Evolutionary conservation across 2,329 filamentous ascomycete genomes (phyloP), one percentile per base, ranked within the genome.

Genomic region (Colletotrichum tropicale): DNA sequence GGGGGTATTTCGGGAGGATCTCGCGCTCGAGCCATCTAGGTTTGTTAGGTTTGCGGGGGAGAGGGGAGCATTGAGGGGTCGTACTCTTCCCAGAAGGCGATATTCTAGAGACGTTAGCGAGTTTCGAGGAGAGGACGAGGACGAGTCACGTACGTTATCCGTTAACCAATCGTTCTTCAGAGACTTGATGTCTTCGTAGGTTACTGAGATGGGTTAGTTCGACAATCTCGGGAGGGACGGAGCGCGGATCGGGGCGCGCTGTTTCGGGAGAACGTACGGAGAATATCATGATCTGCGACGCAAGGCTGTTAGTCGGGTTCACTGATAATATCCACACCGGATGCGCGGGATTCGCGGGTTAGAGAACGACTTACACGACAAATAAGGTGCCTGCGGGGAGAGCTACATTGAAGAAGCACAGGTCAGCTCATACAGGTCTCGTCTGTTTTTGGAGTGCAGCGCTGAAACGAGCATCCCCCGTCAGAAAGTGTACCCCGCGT

Each of bases 51-150:
- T 26, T 34, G 72, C 66, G 43, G 65, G 36, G 52, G 60, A 26
- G 26, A 24, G 60, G 28, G 36, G 32, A 38, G 56, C 34, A 74
- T 58, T 28, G 32, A 36, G 55, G 74, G 80, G 92, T 30, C 58
- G n/a, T 62, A 98, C 90, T 98, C 96, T 90, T 98, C 95, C 96
- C 97, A 99, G 83, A 99, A 98, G 66, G 95, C 94, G 79, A 99
- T 98, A 80, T 96, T 96, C 94, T 96, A 79, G 30, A 10, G 28
- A 69, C 76, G 78, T 79, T 32, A 79, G 77, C 82, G 16, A 5
- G 7, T n/a, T 5, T 34, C 43, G 12, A 21, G 12, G 55, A 28
- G n/a, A 13, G 66, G 15, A 10, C 3, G 38, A n/a, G 38, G 5
- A 8, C 5, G 55, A 38, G 12, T 2, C n/a, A 16, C 91, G 79